These are phyloP conservation scores for Bretschneidera sinensis DNA, from an alignment of 345 rosid species.

Conservation along the genomic window DNA sequence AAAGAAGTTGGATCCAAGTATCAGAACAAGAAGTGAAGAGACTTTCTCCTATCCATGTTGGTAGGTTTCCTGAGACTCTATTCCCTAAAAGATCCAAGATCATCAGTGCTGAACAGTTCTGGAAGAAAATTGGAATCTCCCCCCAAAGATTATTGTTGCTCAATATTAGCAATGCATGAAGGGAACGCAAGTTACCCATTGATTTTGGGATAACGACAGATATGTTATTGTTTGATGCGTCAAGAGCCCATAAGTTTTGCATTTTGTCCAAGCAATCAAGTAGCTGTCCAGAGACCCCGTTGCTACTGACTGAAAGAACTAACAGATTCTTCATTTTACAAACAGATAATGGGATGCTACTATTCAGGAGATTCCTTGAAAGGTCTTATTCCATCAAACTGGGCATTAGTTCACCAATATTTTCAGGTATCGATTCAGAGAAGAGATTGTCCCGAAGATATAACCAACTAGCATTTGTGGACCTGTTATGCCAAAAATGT, in stretches of 20 bases:
- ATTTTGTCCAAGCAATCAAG: conserved; percentile 5
- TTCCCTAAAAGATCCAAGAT: conserved; percentile 18
- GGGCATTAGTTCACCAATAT: background rate
- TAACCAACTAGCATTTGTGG: background rate
- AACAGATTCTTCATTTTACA: background rate
- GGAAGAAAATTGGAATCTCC: background rate
- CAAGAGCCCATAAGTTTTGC: background rate
- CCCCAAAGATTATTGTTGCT: no score
- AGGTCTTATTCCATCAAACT: background rate
- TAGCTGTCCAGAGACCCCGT: conserved; percentile 5
- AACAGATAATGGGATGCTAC: background rate
- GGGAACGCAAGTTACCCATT: background rate
- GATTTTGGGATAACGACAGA: conserved; percentile 8
- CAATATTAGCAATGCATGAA: background rate
- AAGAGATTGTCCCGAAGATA: background rate
- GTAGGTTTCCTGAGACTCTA: conserved; percentile 15
- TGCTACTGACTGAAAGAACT: background rate
- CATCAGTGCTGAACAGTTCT: background rate
- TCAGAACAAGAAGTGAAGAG: background rate
- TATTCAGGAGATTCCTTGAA: background rate
- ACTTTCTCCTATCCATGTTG: conserved; percentile 9
- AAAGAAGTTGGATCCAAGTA: conserved; percentile 11
- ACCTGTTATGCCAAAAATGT: no score
- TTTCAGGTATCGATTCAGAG: background rate
- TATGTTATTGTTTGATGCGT: conserved; percentile 8